These are phyloP conservation scores for Salix koriyanagi DNA, from an alignment of 345 rosid genomes.

Conservation along the genomic window DNA sequence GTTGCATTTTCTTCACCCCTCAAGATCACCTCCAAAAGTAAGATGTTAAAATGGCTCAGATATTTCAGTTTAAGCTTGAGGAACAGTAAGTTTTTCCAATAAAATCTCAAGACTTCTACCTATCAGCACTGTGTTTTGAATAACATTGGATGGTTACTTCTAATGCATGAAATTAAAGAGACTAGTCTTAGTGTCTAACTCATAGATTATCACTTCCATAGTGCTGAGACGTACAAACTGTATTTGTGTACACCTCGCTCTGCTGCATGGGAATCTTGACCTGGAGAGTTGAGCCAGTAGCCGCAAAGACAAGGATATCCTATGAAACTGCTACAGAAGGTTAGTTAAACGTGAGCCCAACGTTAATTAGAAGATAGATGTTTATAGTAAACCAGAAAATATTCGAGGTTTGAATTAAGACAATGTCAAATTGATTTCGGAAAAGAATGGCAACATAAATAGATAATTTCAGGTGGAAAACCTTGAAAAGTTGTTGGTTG, in stretches of 20 bases:
- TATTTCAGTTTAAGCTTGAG: background rate
- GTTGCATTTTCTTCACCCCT: background rate
- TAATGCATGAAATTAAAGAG: background rate
- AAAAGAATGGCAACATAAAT: background rate
- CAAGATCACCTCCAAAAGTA: background rate
- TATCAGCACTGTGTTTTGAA: background rate
- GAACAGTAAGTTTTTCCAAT: background rate
- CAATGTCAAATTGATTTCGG: background rate
- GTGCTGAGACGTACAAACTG: background rate
- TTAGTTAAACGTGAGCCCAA: background rate
- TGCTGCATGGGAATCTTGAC: conserved; percentile 49
- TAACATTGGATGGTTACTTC: background rate
- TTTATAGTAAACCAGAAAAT: background rate
- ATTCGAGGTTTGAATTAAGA: background rate
- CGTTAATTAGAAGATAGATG: background rate
- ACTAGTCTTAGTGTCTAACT: background rate
- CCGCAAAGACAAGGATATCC: conserved; percentile 87
- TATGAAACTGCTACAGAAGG: conserved; percentile 48
- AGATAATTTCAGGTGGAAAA: conserved; percentile 37
- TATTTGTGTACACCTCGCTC: conserved; percentile 61
- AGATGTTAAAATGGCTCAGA: background rate
- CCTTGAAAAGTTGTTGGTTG: conserved; percentile 68
- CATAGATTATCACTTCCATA: background rate
- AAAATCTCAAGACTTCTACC: background rate
- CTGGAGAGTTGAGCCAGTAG: conserved; percentile 62